Evolutionary conservation across 768 basidiomycete species (phyloP), one percentile per base, ranked within the genome.

Genomic region (Tephrocybe rancida): DNA sequence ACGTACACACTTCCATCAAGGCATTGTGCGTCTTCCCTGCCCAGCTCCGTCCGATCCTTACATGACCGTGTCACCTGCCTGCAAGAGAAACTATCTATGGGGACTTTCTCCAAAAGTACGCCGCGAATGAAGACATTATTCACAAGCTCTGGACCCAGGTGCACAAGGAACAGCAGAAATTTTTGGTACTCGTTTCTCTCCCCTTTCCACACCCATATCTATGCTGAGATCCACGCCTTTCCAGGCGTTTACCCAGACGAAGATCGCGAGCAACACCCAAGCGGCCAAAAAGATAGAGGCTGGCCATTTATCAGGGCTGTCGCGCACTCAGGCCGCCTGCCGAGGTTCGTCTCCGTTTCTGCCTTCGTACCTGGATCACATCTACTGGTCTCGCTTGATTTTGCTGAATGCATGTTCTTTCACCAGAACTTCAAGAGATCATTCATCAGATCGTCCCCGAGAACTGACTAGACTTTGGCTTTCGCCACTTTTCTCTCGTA

Each of bases 101-200:
- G 9, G 59, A 62, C 2, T 66, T 64, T 44, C 44, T 59, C 27
- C 54, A 54, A 24, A 58, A 61, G 39, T 66, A 66, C 27, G 64
- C 64, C n/a, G 48, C 59, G n/a, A 57, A 55, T 39, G 64, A 66
- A 50, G 64, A 66, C 32, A 52, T n/a, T 11, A 66, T 66, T 10
- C 61, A 61, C 29, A 55, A 55, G 27, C 48, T 66, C 24, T 62
- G 61, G 59, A 50, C 29, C 24, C 64, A 64, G 35, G 52, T 66
- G 35, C 56, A 56, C 19, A 54, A 61, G 24, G 63, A 64, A 46
- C 63, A 58, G 25, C 56, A 64, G 52, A 66, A 62, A 42, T 43
- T 65, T 35, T n/a, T 50, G 48, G 64, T 62, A 54, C 38, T 49
- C 34, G 34, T 44, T 34, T 39, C 3, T 21, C 27, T 18, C 14